phyloP scores from a whole-genome alignment of 2,329 filamentous ascomycete species.

The Cordyceps cicadae region DNA sequence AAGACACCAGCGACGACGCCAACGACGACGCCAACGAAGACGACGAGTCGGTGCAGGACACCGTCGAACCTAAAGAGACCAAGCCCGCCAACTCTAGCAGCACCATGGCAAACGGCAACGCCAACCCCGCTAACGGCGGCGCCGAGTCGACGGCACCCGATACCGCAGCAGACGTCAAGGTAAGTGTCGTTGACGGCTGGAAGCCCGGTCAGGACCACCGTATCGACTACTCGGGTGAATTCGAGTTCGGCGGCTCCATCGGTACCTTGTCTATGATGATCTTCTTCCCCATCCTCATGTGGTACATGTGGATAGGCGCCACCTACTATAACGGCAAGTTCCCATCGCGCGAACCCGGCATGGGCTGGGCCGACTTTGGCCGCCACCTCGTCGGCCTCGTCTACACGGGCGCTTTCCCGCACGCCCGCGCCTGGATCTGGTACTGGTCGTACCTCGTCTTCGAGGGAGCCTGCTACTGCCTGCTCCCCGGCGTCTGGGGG shows the following conservation, averaged over 20 bases:
- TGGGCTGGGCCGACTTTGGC: constrained; percentile 64
- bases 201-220: constrained; percentile 51
- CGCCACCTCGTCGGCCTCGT: constrained; percentile 62
- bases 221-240: constrained; percentile 53
- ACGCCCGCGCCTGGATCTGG: constrained; percentile 74
- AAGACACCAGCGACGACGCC: too few species aligned
- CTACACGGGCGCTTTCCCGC: constrained; percentile 79
- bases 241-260: constrained; percentile 82
- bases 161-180: constrained; percentile 17
- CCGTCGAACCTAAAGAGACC: background rate
- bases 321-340: constrained; percentile 84
- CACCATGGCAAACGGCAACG: constrained; percentile 1
- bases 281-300: constrained; percentile 90
- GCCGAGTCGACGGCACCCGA: background rate
- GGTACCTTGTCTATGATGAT: constrained; percentile 82
- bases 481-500: constrained; percentile 77
- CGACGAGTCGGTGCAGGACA: constrained; percentile 37
- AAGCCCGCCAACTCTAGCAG: background rate
- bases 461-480: constrained; percentile 73
- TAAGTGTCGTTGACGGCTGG: constrained; percentile 44
- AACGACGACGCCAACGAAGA: constrained; percentile 21
- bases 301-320: constrained; percentile 98
- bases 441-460: constrained; percentile 93
- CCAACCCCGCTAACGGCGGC: background rate
- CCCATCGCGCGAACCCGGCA: constrained; percentile 55